phyloP scores from a whole-genome alignment of 352 stramenopile species.

The Pythium phragmiticola region DNA sequence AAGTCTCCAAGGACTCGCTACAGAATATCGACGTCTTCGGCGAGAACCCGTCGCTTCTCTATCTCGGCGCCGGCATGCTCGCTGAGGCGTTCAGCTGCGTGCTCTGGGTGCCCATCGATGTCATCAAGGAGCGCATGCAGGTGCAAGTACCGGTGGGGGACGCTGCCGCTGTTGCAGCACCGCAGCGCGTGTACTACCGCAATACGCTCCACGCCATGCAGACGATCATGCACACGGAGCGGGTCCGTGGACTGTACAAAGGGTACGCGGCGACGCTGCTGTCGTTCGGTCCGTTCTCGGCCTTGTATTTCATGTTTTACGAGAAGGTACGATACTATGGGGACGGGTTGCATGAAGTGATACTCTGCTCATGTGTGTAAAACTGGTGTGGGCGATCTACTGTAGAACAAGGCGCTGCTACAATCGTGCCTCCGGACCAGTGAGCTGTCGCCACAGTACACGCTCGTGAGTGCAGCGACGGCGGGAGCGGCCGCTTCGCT shows the following conservation, averaged over 20 bases:
- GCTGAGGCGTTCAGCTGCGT: slow-evolving; percentile 90
- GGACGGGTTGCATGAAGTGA: too few species aligned
- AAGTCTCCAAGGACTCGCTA: slow-evolving; percentile 77
- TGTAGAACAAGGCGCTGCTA: slow-evolving; percentile 55
- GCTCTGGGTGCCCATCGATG: slow-evolving; percentile 98
- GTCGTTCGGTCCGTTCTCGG: slow-evolving; percentile 97
- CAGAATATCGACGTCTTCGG: slow-evolving; percentile 41
- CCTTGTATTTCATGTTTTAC: slow-evolving; percentile 98
- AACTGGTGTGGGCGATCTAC: too few species aligned
- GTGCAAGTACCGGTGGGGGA: slow-evolving; percentile 67
- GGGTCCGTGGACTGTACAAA: slow-evolving; percentile 92
- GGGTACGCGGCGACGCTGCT: slow-evolving; percentile 94
- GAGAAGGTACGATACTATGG: slow-evolving; percentile 57
- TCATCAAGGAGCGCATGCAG: slow-evolving; percentile 98
- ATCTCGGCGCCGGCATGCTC: slow-evolving; percentile 68
- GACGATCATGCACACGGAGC: slow-evolving; percentile 91
- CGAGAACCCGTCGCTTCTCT: slow-evolving; percentile 55
- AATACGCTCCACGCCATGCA: slow-evolving; percentile 89
- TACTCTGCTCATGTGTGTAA: too few species aligned
- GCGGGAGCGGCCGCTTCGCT: slow-evolving; percentile 92
- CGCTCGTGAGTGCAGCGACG: slow-evolving; percentile 62
- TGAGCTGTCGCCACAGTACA: slow-evolving; percentile 61
- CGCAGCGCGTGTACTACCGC: slow-evolving; percentile 81
- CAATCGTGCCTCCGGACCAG: slow-evolving; percentile 39
- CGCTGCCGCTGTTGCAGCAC: not conserved